Evolutionary conservation across 306 rosid species (phyloP).

Genomic region (Pyrus betulifolia): DNA sequence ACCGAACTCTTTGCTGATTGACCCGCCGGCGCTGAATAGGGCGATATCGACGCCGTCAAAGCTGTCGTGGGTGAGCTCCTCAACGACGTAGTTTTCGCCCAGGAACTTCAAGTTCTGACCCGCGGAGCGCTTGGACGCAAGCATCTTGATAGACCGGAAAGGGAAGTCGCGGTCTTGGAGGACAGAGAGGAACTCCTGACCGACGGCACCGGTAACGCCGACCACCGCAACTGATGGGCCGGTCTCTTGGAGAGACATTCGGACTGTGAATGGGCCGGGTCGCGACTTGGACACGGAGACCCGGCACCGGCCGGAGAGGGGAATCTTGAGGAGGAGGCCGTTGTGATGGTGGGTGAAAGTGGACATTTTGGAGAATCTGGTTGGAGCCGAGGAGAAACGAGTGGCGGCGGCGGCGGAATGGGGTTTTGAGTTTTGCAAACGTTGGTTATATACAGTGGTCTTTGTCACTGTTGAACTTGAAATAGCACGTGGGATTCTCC

Average conservation of each 20-base stretch:
- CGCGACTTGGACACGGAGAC: slow-evolving; percentile 17
- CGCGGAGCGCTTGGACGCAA: slow-evolving; percentile 89
- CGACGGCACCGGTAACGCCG: slow-evolving; percentile 98
- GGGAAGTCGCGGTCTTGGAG: slow-evolving; percentile 91
- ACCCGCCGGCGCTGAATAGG: slow-evolving; percentile 94
- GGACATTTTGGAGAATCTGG: slow-evolving; percentile 23
- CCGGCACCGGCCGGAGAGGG: slow-evolving; percentile 23
- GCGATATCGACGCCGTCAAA: slow-evolving; percentile 84
- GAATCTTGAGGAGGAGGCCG: neutral
- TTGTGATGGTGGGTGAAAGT: slow-evolving; percentile 34
- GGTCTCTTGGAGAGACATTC: slow-evolving; percentile 63
- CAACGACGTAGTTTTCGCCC: slow-evolving; percentile 49
- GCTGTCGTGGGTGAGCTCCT: slow-evolving; percentile 81
- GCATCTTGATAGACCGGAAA: slow-evolving; percentile 90
- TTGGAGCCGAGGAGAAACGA: neutral
- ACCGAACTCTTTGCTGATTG: slow-evolving; percentile 75
- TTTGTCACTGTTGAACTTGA: neutral
- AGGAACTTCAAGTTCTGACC: slow-evolving; percentile 56
- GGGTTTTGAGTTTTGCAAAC: neutral
- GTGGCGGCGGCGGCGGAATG: slow-evolving; percentile 11
- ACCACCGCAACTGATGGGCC: slow-evolving; percentile 84
- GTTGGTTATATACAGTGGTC: neutral
- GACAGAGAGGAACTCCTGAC: slow-evolving; percentile 92
- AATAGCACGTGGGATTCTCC: neutral
- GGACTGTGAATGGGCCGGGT: slow-evolving; percentile 25